A percentile compares a stretch with the other conserved stretches of the same genome.
Evolutionary conservation across 305 asterid species (phyloP).

Genomic region (Ajuga reptans): DNA sequence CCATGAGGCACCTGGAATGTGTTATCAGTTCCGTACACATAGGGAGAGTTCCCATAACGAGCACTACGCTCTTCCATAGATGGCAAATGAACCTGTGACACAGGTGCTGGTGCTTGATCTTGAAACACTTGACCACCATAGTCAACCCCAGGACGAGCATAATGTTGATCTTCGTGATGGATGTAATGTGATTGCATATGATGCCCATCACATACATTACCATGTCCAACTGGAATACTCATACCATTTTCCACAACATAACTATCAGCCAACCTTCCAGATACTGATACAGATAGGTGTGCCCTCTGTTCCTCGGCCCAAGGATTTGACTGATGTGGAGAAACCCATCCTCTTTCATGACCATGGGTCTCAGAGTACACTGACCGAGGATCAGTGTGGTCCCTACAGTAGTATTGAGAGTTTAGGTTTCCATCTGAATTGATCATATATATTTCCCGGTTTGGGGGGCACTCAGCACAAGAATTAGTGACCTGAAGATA

Average conservation of each 20-base stretch:
- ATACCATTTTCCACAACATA: constrained; percentile 50
- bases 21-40: constrained; percentile 53
- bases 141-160: constrained; percentile 52
- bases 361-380: constrained; percentile 41
- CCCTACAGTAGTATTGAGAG: constrained; percentile 50
- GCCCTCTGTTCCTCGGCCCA: constrained; percentile 56
- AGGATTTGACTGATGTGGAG: constrained; percentile 52
- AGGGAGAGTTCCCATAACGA: constrained; percentile 51
- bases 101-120: constrained; percentile 46
- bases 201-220: constrained; percentile 46
- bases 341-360: constrained; percentile 65
- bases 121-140: constrained; percentile 52
- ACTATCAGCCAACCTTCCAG: constrained; percentile 54
- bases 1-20: constrained; percentile 58
- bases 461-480: constrained; percentile 63
- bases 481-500: constrained; percentile 49
- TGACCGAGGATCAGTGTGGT: constrained; percentile 52
- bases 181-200: constrained; percentile 48
- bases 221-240: constrained; percentile 41
- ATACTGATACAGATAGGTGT: constrained; percentile 43
- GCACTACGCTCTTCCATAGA: constrained; percentile 54
- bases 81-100: constrained; percentile 50
- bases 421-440: constrained; percentile 48
- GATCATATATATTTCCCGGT: constrained; percentile 50
- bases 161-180: constrained; percentile 58